Conservation (phyloP, 176 grass and related monocot genomes). For the Metroxylon sagu region DNA sequence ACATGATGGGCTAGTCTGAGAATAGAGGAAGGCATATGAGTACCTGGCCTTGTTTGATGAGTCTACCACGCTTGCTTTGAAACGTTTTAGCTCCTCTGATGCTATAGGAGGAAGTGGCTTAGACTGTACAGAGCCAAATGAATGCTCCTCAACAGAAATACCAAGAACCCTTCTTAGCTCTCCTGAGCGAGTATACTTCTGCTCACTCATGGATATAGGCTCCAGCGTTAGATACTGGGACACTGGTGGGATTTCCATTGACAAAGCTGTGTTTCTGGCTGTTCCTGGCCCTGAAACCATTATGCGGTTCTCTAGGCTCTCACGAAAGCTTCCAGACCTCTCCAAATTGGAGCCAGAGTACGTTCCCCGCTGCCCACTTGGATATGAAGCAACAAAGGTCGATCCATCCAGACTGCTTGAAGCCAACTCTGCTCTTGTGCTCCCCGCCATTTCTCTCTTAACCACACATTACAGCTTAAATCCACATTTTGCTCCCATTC, state of each 20-base stretch:
- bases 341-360: slow-evolving; percentile 14
- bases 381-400: slow-evolving; percentile 10
- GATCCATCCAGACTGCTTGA: slow-evolving; percentile 17
- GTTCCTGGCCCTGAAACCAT: slow-evolving; percentile 15
- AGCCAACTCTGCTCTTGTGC: slow-evolving; percentile 10
- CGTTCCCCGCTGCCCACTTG: slow-evolving; percentile 19
- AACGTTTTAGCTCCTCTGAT: slow-evolving; percentile 46
- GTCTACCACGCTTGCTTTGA: slow-evolving; percentile 45
- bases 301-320: slow-evolving; percentile 15
- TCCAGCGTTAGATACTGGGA: slow-evolving; percentile 54
- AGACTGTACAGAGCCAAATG: slow-evolving; percentile 29
- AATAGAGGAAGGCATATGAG: background rate
- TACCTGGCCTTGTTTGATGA: slow-evolving; percentile 45
- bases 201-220: slow-evolving; percentile 28
- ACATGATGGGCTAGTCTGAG: too few species aligned
- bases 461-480: slow-evolving; percentile 1
- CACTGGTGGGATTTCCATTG: slow-evolving; percentile 29
- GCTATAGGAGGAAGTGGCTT: slow-evolving; percentile 29
- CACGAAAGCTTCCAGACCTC: slow-evolving; percentile 34
- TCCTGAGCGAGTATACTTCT: slow-evolving; percentile 41
- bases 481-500: background rate
- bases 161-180: slow-evolving; percentile 52
- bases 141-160: slow-evolving; percentile 40
- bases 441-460: slow-evolving; percentile 32
- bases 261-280: slow-evolving; percentile 26